A percentile compares a stretch with the other conserved stretches of the same genome.
phyloP scores from a whole-genome alignment of 2,329 filamentous ascomycete genomes.

The Alternaria sp. region DNA sequence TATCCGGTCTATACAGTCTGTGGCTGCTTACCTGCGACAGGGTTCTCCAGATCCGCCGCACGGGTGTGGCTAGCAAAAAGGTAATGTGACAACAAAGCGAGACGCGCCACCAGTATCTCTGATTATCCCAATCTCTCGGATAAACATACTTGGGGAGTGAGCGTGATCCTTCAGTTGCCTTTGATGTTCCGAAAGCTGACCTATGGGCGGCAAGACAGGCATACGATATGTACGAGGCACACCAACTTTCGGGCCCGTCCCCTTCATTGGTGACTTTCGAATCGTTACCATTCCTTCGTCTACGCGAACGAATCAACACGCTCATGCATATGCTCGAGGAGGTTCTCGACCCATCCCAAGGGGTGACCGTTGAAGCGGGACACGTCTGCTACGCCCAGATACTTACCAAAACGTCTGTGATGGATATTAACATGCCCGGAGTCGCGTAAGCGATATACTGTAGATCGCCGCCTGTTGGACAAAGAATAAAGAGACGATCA shows the following conservation, averaged over 20 bases:
- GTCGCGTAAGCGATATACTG: neutral
- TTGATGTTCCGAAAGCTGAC: slow-evolving; percentile 10
- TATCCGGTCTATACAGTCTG: slow-evolving; percentile 9
- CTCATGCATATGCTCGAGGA: slow-evolving; percentile 15
- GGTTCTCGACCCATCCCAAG: slow-evolving; percentile 17
- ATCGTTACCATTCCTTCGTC: slow-evolving; percentile 21
- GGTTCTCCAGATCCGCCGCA: slow-evolving; percentile 42
- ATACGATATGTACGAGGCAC: slow-evolving; percentile 26
- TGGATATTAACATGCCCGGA: slow-evolving; percentile 2
- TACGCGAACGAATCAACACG: slow-evolving; percentile 29
- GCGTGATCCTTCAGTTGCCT: neutral
- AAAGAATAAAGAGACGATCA: slow-evolving; percentile 12
- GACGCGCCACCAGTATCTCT: slow-evolving; percentile 37
- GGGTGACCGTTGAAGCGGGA: slow-evolving; percentile 19
- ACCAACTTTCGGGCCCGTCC: slow-evolving; percentile 13
- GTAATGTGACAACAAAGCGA: slow-evolving; percentile 28
- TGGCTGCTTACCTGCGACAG: slow-evolving; percentile 23
- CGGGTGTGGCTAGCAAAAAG: slow-evolving; percentile 38
- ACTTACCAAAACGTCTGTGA: slow-evolving; percentile 12
- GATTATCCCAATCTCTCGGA: slow-evolving; percentile 26
- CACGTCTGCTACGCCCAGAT: slow-evolving; percentile 16
- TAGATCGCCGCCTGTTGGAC: slow-evolving; percentile 4
- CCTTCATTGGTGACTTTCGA: slow-evolving; percentile 22
- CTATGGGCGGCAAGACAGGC: slow-evolving; percentile 19
- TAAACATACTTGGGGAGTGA: slow-evolving; percentile 12